Evolutionary conservation across 306 rosid genomes (phyloP), one percentile per base, ranked within the genome.

Genomic region (Cicer judaicum): DNA sequence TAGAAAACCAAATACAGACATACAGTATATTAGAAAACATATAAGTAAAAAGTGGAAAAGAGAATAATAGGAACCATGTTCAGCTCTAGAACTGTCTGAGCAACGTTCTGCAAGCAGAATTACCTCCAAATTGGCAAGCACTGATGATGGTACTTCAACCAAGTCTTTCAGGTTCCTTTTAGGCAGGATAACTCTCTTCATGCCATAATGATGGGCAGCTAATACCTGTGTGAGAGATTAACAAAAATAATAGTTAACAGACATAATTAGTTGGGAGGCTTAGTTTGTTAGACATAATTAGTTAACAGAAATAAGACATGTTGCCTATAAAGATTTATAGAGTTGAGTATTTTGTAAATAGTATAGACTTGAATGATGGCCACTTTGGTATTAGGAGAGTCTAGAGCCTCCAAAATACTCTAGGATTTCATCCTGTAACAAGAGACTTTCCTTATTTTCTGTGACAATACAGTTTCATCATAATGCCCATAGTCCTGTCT

Each of bases 161-260:
- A 95, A 85, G 87, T 95, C 99, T 80, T 95, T 95, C 91, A 86
- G 78, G 82, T 95, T 95, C 87, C 97, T 89, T 83, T 95, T 92
- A 41, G 99, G 99, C 19, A 95, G 87, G 79, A 95, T 92, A 65
- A 95, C 92, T 77, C 98, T 92, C 75, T 85, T 52, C n/a, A 95
- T 89, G 72, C 99, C 99, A 57, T 73, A 83, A 59, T 98, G 93
- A 64, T 95, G 96, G 14, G 99, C 99, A 47, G 96, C 99, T 86
- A 95, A 85, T 80, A 95, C 82, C 99, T 95, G 86, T 10, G n/a
- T n/a, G n/a, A n/a, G n/a, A n/a, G n/a, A n/a, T n/a, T n/a, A n/a
- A n/a, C n/a, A n/a, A n/a, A n/a, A n/a, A n/a, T n/a, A n/a, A n/a
- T n/a, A n/a, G n/a, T n/a, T n/a, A n/a, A n/a, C n/a, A n/a, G n/a